Conservation (phyloP, 176 grass and related monocot genomes). For the Luzula sylvatica region DNA sequence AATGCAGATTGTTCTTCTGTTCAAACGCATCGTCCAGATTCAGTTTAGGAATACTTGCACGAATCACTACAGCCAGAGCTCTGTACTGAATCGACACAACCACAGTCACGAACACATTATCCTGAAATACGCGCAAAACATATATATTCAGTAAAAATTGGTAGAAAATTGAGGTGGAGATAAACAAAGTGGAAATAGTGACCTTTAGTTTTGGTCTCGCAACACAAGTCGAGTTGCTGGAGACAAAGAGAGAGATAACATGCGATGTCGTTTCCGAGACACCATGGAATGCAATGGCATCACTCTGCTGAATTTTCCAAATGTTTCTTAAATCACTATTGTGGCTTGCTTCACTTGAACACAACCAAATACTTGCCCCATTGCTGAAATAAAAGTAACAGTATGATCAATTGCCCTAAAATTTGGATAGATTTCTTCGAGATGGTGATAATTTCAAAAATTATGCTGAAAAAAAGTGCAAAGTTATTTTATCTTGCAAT, state of each 20-base stretch:
- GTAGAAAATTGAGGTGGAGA: neutral
- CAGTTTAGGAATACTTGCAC: constrained; percentile 68
- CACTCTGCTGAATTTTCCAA: constrained; percentile 16
- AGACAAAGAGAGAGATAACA: constrained; percentile 55
- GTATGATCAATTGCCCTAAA: neutral
- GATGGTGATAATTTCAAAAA: too few species aligned
- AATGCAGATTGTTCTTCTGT: constrained; percentile 74
- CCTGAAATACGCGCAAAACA: constrained; percentile 34
- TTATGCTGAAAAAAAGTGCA: too few species aligned
- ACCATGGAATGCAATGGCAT: constrained; percentile 15
- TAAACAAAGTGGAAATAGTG: neutral
- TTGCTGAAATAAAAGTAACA: neutral
- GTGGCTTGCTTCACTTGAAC: constrained; percentile 18
- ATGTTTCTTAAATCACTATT: constrained; percentile 10
- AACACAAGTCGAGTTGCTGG: constrained; percentile 64
- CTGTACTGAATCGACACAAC: constrained; percentile 82
- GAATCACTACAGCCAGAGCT: constrained; percentile 65
- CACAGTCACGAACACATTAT: constrained; percentile 86
- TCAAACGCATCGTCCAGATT: constrained; percentile 59
- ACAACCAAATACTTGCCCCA: constrained; percentile 12
- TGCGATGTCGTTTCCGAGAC: constrained; percentile 23
- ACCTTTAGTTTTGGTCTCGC: constrained; percentile 80
- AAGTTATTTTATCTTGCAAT: too few species aligned
- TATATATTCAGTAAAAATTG: neutral
- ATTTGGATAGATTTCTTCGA: too few species aligned